Percentiles rank a stretch among this genome's conserved stretches.
Evolutionary conservation across 1,284 basidiomycete species (phyloP).

Genomic region (Chalciporus sp.): DNA sequence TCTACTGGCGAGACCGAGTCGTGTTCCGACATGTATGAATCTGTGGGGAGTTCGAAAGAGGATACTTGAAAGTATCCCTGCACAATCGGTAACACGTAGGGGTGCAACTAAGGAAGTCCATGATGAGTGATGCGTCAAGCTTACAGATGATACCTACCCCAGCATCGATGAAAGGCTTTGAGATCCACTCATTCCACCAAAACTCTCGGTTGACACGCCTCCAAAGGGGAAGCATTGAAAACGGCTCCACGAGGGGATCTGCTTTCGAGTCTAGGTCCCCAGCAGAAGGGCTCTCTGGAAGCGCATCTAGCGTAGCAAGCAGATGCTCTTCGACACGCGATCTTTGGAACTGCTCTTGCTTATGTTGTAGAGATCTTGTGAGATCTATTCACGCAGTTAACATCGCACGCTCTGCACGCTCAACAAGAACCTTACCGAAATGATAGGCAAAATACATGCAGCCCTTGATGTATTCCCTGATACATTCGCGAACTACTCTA

Average conservation of each 20-base stretch:
- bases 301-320: constrained; percentile 57
- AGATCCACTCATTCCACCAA: constrained; percentile 90
- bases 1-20: constrained; percentile 51
- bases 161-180: constrained; percentile 73
- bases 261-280: constrained; percentile 42
- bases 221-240: constrained; percentile 77
- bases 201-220: constrained; percentile 80
- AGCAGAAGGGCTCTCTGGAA: constrained; percentile 13
- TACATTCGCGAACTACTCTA: constrained; percentile 74
- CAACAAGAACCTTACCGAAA: constrained; percentile 56
- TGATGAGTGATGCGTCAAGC: neutral
- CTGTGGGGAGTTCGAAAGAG: constrained; percentile 58
- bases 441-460: constrained; percentile 82
- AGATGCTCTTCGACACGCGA: constrained; percentile 56
- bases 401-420: neutral
- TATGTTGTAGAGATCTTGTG: constrained; percentile 77
- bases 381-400: constrained; percentile 53
- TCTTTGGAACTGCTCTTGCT: constrained; percentile 64
- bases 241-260: constrained; percentile 67
- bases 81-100: constrained; percentile 72
- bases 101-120: constrained; percentile 41
- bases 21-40: constrained; percentile 48
- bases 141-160: constrained; percentile 49
- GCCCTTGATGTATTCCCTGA: constrained; percentile 71
- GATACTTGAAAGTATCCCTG: constrained; percentile 74